Evolutionary conservation across 129 eudicot genomes (phyloP).

Genomic region (Heracleum sosnowskyi): DNA sequence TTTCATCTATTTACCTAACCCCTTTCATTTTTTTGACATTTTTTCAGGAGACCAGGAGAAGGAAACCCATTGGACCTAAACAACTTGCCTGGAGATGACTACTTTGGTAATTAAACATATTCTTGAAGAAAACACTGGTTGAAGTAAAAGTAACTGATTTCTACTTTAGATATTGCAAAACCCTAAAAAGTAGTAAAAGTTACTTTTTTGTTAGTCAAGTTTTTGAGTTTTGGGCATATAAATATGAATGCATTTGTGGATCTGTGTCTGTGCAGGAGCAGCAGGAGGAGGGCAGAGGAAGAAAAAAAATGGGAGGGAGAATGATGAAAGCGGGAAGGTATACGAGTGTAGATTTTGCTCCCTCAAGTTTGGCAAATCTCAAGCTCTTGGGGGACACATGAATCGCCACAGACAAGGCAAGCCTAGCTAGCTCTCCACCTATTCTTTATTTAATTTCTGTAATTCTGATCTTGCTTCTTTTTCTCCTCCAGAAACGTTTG

Average conservation of each 20-base stretch:
- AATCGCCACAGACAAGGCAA: conserved; percentile 99
- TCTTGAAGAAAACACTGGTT: conserved; percentile 24
- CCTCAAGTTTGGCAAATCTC: conserved; percentile 94
- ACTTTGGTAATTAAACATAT: conserved; percentile 39
- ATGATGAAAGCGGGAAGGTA: conserved; percentile 68
- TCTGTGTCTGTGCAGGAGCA: conserved; percentile 2
- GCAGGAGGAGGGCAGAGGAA: conserved; percentile 22
- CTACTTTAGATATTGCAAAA: neutral
- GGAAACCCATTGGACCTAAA: conserved; percentile 81
- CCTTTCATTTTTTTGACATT: neutral
- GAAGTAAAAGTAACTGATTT: neutral
- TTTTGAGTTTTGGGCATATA: neutral
- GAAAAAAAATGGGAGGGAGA: conserved; percentile 54
- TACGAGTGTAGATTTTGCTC: conserved; percentile 98
- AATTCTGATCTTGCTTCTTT: neutral
- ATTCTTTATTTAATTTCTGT: neutral
- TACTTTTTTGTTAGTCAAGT: neutral
- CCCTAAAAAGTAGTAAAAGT: neutral
- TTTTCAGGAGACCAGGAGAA: conserved; percentile 64
- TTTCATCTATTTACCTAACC: neutral
- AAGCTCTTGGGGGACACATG: conserved; percentile 99
- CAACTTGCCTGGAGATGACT: conserved; percentile 77
- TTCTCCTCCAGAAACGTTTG: neutral
- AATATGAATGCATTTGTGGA: neutral
- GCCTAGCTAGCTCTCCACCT: neutral